Conservation (phyloP, 768 basidiomycete genomes). For the Pisolithus albus region DNA sequence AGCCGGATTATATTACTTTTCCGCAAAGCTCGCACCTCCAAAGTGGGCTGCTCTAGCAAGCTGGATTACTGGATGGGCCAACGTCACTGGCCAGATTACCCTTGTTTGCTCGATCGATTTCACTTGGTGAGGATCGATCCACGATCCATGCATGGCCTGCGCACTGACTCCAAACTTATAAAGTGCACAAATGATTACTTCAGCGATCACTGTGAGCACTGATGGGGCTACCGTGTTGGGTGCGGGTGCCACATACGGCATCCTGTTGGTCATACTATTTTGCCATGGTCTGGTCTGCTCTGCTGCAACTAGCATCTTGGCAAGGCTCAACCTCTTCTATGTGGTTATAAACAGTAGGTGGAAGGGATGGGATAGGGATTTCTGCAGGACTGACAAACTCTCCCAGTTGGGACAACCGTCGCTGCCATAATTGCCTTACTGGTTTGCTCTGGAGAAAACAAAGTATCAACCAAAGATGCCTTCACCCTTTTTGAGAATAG, state of each 20-base stretch:
- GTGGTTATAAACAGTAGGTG: conserved; percentile 55
- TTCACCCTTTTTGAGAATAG: conserved; percentile 68
- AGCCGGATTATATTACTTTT: conserved; percentile 74
- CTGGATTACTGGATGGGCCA: conserved; percentile 59
- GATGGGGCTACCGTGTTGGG: conserved; percentile 47
- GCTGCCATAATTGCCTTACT: conserved; percentile 57
- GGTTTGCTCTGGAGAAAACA: conserved; percentile 47
- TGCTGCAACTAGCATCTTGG: conserved; percentile 56
- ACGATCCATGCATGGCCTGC: not conserved
- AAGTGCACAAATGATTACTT: conserved; percentile 72
- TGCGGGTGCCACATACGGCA: conserved; percentile 59
- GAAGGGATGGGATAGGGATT: not conserved
- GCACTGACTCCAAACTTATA: not conserved
- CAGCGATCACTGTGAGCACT: conserved; percentile 56
- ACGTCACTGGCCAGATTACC: conserved; percentile 63
- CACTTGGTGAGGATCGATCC: conserved; percentile 39
- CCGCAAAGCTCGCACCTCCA: conserved; percentile 63
- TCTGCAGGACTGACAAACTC: conserved; percentile 1
- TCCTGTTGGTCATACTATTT: conserved; percentile 56
- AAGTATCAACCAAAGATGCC: conserved; percentile 61
- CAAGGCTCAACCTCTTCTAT: conserved; percentile 65
- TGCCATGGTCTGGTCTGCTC: conserved; percentile 68
- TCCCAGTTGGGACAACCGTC: conserved; percentile 54
- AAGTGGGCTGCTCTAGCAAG: conserved; percentile 56
- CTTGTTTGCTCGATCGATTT: conserved; percentile 73